phyloP scores from a whole-genome alignment of 2,329 filamentous ascomycete species.

The Sclerotinia nivalis region DNA sequence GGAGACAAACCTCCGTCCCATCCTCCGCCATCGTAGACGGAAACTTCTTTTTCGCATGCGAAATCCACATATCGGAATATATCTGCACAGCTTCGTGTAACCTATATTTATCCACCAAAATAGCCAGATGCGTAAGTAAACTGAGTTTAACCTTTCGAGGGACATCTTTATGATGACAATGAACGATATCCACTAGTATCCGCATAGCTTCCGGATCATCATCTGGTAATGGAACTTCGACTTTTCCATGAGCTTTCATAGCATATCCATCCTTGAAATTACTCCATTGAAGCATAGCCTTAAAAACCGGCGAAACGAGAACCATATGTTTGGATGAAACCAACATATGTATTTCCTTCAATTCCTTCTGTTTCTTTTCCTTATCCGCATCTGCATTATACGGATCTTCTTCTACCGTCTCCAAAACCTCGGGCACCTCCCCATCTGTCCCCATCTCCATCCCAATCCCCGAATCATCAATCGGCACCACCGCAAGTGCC shows the following conservation, averaged over 20 bases:
- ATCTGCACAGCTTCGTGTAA: conserved; percentile 25
- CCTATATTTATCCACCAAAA: conserved; percentile 38
- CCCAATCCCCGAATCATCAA: conserved; percentile 19
- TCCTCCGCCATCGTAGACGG: conserved; percentile 2
- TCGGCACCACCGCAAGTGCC: not conserved
- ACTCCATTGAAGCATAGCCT: conserved; percentile 33
- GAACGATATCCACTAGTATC: conserved; percentile 42
- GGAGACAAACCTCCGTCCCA: not conserved
- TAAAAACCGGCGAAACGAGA: conserved; percentile 37
- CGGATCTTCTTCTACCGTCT: not conserved
- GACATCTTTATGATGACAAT: conserved; percentile 33
- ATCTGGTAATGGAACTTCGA: conserved; percentile 37
- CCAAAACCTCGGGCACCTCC: not conserved
- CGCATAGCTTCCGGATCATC: conserved; percentile 41
- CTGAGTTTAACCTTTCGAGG: conserved; percentile 34
- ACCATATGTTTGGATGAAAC: conserved; percentile 34
- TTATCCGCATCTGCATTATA: not conserved
- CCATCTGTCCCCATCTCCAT: not conserved
- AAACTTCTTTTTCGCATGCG: not conserved
- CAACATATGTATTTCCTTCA: conserved; percentile 26
- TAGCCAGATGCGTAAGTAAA: conserved; percentile 37
- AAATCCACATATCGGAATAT: conserved; percentile 25
- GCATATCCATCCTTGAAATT: conserved; percentile 33
- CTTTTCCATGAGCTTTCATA: conserved; percentile 23
- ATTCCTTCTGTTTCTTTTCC: not conserved